Conservation (phyloP, 75 land plant genomes). For the Selaginella moellendorffii region DNA sequence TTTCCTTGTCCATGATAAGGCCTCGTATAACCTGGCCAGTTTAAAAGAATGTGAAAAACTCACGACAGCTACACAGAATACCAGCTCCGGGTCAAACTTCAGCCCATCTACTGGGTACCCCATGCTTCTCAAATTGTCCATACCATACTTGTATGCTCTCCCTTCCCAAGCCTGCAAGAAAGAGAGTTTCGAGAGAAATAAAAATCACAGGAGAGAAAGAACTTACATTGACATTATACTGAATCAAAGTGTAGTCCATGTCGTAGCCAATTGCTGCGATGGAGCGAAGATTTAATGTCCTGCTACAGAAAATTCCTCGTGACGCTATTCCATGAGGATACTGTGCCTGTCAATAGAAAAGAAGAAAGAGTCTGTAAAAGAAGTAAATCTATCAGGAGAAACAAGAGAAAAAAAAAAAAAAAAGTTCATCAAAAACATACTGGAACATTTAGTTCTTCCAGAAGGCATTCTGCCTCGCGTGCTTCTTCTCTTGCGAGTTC, state of each 20-base stretch:
- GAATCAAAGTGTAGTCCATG: conserved; percentile 95
- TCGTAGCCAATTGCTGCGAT: conserved; percentile 95
- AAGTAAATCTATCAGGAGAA: not conserved
- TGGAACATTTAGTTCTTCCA: conserved; percentile 41
- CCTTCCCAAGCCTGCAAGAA: conserved; percentile 91
- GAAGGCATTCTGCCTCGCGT: conserved; percentile 52
- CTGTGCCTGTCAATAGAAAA: conserved; percentile 40
- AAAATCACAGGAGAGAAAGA: not conserved
- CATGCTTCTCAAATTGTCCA: conserved; percentile 71
- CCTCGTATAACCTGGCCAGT: conserved; percentile 77
- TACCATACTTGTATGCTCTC: conserved; percentile 89
- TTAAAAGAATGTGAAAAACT: not conserved
- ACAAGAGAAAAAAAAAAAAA: not conserved
- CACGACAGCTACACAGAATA: conserved; percentile 11
- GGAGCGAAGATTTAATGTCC: conserved; percentile 80
- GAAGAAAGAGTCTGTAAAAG: not conserved
- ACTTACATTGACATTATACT: conserved; percentile 83
- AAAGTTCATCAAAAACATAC: too few species aligned
- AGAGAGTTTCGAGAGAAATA: not conserved
- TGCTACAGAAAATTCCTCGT: conserved; percentile 86
- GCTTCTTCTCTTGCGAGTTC: conserved; percentile 66
- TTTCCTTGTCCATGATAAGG: conserved; percentile 90
- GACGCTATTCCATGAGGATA: conserved; percentile 44
- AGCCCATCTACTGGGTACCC: conserved; percentile 93
- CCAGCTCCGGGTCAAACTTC: conserved; percentile 85